Base-by-base conservation (phyloP, 257 asterid genomes). In the Solanum virginianum region DNA sequence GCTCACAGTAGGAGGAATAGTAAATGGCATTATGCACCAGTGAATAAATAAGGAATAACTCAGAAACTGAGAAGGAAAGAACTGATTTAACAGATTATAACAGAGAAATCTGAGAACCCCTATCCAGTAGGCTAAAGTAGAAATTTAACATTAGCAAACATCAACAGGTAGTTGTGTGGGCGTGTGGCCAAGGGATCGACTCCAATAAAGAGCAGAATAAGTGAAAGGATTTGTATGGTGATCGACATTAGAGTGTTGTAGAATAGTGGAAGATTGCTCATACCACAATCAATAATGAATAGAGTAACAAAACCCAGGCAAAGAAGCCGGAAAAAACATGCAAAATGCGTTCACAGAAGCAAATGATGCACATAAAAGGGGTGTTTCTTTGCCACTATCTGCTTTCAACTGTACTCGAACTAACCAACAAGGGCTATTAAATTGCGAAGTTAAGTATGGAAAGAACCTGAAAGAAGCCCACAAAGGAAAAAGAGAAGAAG, bases 1-100 rank as follows among this genome's bases (percentile, higher is more conserved):
- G 98, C 13, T 95, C 98, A 56, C 91, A 94, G 88, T 83, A 93
- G 59, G 93, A 93, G 93, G 24, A 8, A 10, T 5, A n/a, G 6
- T n/a, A 29, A 59, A 59, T 59, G 66, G 5, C 66, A 59, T 59
- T 59, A 10, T 59, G 66, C 10, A 59, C n/a, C 66, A n/a, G 32
- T 59, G 15, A 49, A 14, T 49, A 49, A 49, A 13, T 10, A 3
- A 45, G 11, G 66, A n/a, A n/a, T 59, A 59, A 3, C 66, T 59
- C 29, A n/a, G 66, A n/a, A 59, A 13, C n/a, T 20, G 22, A 59
- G 65, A 59, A 59, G 29, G 65, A 59, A 59, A 59, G 65, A 20
- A 24, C 36, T 57, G 65, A 20, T 8, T 8, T 10, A 57, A 20
- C 15, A 9, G 32, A 59, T 10, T 9, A 59, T 12, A n/a, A 10